phyloP scores from a whole-genome alignment of 2,329 filamentous ascomycete species.

The Pestalotiopsis fici region DNA sequence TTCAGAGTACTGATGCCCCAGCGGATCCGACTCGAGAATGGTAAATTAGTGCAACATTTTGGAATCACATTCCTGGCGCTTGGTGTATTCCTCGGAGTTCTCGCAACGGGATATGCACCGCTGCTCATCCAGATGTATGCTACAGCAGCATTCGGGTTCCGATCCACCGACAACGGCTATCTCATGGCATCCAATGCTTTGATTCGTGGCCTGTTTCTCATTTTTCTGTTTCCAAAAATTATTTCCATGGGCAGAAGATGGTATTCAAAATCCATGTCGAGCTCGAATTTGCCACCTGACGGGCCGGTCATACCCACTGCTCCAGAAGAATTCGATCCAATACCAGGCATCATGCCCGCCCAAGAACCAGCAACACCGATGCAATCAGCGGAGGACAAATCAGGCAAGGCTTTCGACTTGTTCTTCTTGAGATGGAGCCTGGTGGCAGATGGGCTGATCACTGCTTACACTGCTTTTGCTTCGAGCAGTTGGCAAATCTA shows the following conservation, averaged over 20 bases:
- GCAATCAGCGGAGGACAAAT: conserved; percentile 30
- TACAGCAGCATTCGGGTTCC: conserved; percentile 51
- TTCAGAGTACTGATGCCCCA: conserved; percentile 62
- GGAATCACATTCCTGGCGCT: conserved; percentile 64
- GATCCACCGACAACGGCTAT: conserved; percentile 50
- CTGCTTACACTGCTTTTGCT: conserved; percentile 62
- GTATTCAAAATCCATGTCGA: conserved; percentile 18
- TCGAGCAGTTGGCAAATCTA: conserved; percentile 37
- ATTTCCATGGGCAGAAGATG: conserved; percentile 43
- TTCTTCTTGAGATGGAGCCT: conserved; percentile 68
- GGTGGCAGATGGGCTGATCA: conserved; percentile 64
- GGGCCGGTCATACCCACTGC: conserved; percentile 14
- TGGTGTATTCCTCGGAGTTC: conserved; percentile 68
- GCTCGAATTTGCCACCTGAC: background rate
- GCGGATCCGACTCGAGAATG: conserved; percentile 54
- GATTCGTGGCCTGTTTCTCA: conserved; percentile 51
- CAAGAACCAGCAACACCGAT: background rate
- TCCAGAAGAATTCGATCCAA: conserved; percentile 17
- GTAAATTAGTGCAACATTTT: conserved; percentile 50
- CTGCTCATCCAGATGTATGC: conserved; percentile 59
- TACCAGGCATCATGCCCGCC: conserved; percentile 16
- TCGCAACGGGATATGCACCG: conserved; percentile 68
- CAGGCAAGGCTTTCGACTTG: conserved; percentile 63
- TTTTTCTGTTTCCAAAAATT: conserved; percentile 50
- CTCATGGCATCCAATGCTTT: conserved; percentile 54